Evolutionary conservation across 2,329 filamentous ascomycete genomes (phyloP).

Genomic region (Colletotrichum tabaci): DNA sequence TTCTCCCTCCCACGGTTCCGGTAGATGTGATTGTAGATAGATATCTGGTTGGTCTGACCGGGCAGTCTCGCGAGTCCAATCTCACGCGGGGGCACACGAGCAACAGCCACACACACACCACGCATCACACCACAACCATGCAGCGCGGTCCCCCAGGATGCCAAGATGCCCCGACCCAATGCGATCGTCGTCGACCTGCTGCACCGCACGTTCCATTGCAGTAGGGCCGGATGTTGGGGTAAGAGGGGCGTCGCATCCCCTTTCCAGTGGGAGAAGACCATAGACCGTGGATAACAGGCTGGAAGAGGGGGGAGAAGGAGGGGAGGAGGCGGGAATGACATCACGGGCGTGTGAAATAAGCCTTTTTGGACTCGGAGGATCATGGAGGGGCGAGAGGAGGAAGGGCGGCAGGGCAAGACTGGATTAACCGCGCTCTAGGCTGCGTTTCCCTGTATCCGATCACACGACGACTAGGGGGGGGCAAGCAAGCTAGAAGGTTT

Average conservation of each 20-base stretch:
- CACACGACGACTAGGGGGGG: not conserved
- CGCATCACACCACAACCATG: not conserved
- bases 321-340: slow-evolving; percentile 21
- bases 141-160: slow-evolving; percentile 9
- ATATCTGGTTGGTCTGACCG: too few relatives aligned
- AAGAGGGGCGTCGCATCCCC: not conserved
- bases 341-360: slow-evolving; percentile 32
- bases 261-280: too few relatives aligned
- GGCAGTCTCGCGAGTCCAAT: not conserved
- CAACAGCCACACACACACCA: not conserved
- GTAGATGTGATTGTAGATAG: too few relatives aligned
- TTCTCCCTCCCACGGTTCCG: not conserved
- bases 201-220: slow-evolving; percentile 16
- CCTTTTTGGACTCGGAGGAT: slow-evolving; percentile 18
- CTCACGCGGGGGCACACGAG: not conserved
- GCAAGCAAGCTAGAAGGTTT: not conserved
- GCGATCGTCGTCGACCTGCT: slow-evolving; percentile 3
- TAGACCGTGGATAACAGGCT: too few relatives aligned
- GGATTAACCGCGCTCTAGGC: slow-evolving; percentile 15
- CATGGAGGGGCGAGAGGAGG: not conserved
- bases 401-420: not conserved
- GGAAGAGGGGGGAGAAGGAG: not conserved
- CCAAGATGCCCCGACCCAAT: not conserved
- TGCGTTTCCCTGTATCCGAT: slow-evolving; percentile 12
- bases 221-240: not conserved